Evolutionary conservation across 768 basidiomycete species (phyloP), one percentile per base, ranked within the genome.

Genomic region (Baorangia bicolor): DNA sequence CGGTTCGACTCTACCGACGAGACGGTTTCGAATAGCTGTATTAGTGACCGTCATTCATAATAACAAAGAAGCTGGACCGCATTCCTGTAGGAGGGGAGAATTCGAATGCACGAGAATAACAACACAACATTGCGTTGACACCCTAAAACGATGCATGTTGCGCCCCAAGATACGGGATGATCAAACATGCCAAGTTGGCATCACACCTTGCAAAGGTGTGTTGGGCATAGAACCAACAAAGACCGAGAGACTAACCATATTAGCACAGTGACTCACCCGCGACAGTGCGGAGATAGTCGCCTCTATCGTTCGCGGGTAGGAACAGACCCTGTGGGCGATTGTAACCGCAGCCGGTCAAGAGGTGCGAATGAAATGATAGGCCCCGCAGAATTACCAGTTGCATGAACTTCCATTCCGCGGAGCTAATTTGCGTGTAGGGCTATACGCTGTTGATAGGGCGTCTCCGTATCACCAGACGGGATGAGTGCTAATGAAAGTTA

Each of bases 351-450:
- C 61, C 44, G 51, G 55, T 63, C 38, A 57, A 33, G 27, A 56
- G 46, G 39, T 46, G 35, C 30, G 31, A 58, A 56, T 53, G 53
- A 64, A n/a, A 35, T 53, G 54, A 54, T 54, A 58, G 58, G 66
- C 10, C 40, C 53, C 55, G 57, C 58, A 57, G 45, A 47, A 47
- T 53, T 34, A 42, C 58, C 46, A 42, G 31, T 38, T 55, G 16
- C 9, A 51, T 63, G 28, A 37, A 37, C 59, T 69, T 67, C 64
- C 64, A 69, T 69, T 62, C 57, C 44, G 43, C 59, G 52, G 51
- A 58, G 18, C 45, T 43, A 46, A 44, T 49, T 44, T 44, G 20
- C 21, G 30, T 18, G 28, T 11, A 55, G 39, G 14, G 33, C 31
- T 54, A 45, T 41, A 31, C 48, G 38, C 23, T 40, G 46, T 34